Percentiles rank a stretch among this genome's conserved stretches.
Evolutionary conservation across 2,329 filamentous ascomycete genomes (phyloP).

Genomic region (Aspergillus novoparasiticus): DNA sequence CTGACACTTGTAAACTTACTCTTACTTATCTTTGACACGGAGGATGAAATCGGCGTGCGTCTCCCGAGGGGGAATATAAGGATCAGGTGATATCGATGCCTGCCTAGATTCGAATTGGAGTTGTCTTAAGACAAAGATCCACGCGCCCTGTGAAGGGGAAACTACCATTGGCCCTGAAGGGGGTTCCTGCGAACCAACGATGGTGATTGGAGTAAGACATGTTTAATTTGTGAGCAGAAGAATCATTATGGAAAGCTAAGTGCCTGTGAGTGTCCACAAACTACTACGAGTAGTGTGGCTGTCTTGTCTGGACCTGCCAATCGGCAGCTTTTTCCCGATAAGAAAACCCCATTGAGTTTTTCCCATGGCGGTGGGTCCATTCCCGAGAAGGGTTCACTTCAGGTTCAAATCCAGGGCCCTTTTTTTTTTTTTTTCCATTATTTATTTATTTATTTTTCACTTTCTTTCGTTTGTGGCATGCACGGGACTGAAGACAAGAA

Average conservation of each 20-base stretch:
- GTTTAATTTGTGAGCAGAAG: neutral
- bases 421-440: neutral
- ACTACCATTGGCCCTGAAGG: slow-evolving; percentile 9
- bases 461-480: neutral
- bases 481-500: neutral
- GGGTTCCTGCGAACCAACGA: slow-evolving; percentile 6
- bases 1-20: neutral
- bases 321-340: slow-evolving; percentile 2
- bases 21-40: neutral
- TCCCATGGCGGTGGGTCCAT: neutral
- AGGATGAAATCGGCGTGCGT: neutral
- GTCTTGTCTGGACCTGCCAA: neutral
- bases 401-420: neutral
- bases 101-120: neutral
- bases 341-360: neutral
- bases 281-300: neutral
- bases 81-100: neutral
- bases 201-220: slow-evolving; percentile 11
- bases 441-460: neutral
- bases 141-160: neutral
- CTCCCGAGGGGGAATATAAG: neutral
- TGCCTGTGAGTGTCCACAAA: neutral
- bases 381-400: neutral
- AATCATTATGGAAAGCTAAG: neutral
- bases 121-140: neutral